These are phyloP conservation scores for Yamadazyma triangularis DNA, from an alignment of 1,139 yeast species.

Conservation along the genomic window DNA sequence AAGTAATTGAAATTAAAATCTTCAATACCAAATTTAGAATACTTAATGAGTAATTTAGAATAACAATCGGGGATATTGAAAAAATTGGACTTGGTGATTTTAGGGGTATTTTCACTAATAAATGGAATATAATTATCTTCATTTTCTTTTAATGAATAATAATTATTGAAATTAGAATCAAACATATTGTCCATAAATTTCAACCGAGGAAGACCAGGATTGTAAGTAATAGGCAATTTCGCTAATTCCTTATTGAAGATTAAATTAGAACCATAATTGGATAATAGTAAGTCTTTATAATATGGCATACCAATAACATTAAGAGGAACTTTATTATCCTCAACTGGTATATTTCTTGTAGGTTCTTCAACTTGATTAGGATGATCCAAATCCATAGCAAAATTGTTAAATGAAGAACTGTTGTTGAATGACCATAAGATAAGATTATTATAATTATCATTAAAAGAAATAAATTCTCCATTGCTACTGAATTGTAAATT, in stretches of 20 bases:
- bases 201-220: constrained; percentile 45
- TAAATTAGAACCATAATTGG: constrained; percentile 71
- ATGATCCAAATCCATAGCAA: constrained; percentile 48
- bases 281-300: constrained; percentile 70
- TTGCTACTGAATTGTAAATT: constrained; percentile 67
- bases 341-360: constrained; percentile 14
- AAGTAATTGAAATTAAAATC: constrained; percentile 90
- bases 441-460: constrained; percentile 59
- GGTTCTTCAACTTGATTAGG: constrained; percentile 34
- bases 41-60: constrained; percentile 69
- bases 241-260: constrained; percentile 52
- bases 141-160: constrained; percentile 33
- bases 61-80: constrained; percentile 64
- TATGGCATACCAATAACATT: constrained; percentile 82
- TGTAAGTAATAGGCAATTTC: constrained; percentile 42
- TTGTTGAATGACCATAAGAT: constrained; percentile 70
- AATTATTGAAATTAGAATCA: constrained; percentile 46
- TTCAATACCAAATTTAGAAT: constrained; percentile 87
- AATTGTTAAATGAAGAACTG: constrained; percentile 41
- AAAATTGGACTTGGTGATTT: constrained; percentile 23
- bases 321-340: constrained; percentile 50
- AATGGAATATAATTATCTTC: constrained; percentile 53
- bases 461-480: constrained; percentile 73
- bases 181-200: constrained; percentile 36
- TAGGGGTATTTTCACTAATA: constrained; percentile 58